Conservation (phyloP, 805 yeast genomes). For the Saitoella complicata region DNA sequence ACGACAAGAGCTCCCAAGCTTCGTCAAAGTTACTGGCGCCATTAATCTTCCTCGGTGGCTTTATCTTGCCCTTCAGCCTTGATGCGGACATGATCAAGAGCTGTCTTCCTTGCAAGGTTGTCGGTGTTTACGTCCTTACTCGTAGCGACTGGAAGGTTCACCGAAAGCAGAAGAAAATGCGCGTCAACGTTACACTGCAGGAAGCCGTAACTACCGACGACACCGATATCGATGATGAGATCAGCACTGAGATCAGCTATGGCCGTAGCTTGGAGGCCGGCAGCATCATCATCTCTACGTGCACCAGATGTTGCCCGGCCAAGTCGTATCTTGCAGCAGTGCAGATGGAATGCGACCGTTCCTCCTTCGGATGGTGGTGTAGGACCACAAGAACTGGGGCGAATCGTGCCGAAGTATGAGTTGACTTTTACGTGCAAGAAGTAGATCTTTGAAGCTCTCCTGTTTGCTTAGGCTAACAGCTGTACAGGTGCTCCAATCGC, state of each 20-base stretch:
- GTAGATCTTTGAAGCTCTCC: not conserved
- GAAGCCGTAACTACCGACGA: no score
- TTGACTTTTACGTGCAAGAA: conserved; percentile 84
- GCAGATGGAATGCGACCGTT: no score
- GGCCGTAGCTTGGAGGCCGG: no score
- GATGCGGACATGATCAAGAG: not conserved
- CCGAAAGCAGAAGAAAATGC: conserved; percentile 2
- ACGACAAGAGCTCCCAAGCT: conserved; percentile 47
- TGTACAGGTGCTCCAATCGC: conserved; percentile 44
- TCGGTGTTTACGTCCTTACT: not conserved
- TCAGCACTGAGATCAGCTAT: no score
- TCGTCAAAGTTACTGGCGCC: conserved; percentile 37
- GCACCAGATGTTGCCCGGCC: no score
- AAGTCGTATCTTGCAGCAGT: no score
- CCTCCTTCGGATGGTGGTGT: no score
- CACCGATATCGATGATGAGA: no score
- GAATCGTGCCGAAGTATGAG: conserved; percentile 45
- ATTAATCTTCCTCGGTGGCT: not conserved
- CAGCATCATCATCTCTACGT: no score
- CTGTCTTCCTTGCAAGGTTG: not conserved
- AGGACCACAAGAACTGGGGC: no score
- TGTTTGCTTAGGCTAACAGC: not conserved
- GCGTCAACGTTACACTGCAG: no score
- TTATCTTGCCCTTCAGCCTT: not conserved
- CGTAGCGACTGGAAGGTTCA: conserved; percentile 1